These are phyloP conservation scores for Tuber microsphaerosporum DNA, from an alignment of 495 filamentous ascomycete species.

Conservation along the genomic window DNA sequence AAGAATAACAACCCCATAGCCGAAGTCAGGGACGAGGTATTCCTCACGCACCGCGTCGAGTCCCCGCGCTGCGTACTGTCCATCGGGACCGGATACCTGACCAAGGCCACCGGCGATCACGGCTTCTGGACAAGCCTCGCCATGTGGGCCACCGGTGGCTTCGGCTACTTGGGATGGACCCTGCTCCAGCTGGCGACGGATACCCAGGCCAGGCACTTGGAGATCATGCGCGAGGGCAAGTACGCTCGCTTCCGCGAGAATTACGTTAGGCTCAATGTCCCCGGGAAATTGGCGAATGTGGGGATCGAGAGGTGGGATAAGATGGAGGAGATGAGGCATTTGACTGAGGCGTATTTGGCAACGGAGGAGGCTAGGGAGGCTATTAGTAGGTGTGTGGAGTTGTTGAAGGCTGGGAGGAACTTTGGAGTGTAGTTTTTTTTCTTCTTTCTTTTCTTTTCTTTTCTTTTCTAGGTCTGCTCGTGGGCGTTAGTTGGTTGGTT, in stretches of 20 bases:
- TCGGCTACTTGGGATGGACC: conserved; percentile 29
- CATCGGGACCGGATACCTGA: conserved; percentile 25
- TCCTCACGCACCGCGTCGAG: conserved; percentile 17
- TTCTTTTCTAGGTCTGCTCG: neutral
- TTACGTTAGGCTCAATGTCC: conserved; percentile 33
- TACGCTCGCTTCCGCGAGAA: conserved; percentile 25
- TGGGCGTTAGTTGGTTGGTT: neutral
- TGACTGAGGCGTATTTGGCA: conserved; percentile 17
- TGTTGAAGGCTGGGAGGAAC: conserved; percentile 8
- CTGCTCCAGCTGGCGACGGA: conserved; percentile 26
- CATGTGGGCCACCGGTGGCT: conserved; percentile 26
- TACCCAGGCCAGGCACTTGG: conserved; percentile 51
- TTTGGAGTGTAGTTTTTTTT: conserved; percentile 1
- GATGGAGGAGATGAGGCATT: conserved; percentile 22
- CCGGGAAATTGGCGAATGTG: conserved; percentile 23
- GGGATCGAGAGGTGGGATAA: conserved; percentile 31
- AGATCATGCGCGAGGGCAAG: conserved; percentile 53
- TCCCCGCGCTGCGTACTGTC: conserved; percentile 23
- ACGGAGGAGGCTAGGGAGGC: conserved; percentile 1
- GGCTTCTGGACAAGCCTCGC: conserved; percentile 2
- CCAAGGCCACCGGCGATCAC: conserved; percentile 15
- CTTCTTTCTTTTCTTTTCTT: too few species aligned
- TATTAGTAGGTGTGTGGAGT: conserved; percentile 20
- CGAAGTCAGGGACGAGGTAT: conserved; percentile 19
- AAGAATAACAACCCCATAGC: conserved; percentile 32